phyloP scores from a whole-genome alignment of 192 early-diverging fungal genomes.

The Podila clonocystis region DNA sequence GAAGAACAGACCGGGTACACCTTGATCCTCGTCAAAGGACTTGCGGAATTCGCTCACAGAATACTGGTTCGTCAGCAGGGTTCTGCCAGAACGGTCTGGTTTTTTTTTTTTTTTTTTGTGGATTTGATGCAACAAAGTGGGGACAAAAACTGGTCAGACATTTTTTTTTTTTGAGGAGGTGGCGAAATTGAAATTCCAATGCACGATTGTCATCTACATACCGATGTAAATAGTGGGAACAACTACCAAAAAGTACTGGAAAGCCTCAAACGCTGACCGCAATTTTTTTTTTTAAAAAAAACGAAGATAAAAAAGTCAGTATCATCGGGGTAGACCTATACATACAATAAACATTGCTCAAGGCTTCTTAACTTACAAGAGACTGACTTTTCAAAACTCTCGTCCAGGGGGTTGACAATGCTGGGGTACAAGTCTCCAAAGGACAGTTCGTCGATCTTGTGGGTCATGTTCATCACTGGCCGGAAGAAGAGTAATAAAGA shows the following conservation, averaged over 20 bases:
- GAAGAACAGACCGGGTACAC: conserved; percentile 79
- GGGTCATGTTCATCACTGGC: conserved; percentile 91
- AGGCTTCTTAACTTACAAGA: conserved; percentile 51
- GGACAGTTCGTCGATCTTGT: conserved; percentile 90
- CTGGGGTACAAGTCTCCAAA: conserved; percentile 89
- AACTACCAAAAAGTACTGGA: conserved; percentile 90
- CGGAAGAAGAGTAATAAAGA: background rate
- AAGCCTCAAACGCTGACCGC: conserved; percentile 71
- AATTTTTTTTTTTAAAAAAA: conserved; percentile 4
- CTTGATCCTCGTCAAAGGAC: conserved; percentile 29
- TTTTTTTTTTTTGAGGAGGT: background rate
- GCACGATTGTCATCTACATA: background rate
- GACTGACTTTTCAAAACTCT: conserved; percentile 73
- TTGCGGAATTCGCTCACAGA: conserved; percentile 86
- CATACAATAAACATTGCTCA: background rate
- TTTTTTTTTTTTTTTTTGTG: conserved; percentile 62
- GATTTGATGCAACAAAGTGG: background rate
- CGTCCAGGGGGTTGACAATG: conserved; percentile 89
- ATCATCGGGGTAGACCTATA: background rate
- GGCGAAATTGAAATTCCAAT: background rate
- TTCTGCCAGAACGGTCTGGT: conserved; percentile 63
- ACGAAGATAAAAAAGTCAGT: background rate
- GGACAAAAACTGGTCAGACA: background rate
- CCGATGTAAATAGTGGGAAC: conserved; percentile 57
- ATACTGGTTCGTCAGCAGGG: conserved; percentile 92